These are phyloP conservation scores for Massariosphaeria phaeospora DNA, from an alignment of 495 filamentous ascomycete species.

Conservation along the genomic window DNA sequence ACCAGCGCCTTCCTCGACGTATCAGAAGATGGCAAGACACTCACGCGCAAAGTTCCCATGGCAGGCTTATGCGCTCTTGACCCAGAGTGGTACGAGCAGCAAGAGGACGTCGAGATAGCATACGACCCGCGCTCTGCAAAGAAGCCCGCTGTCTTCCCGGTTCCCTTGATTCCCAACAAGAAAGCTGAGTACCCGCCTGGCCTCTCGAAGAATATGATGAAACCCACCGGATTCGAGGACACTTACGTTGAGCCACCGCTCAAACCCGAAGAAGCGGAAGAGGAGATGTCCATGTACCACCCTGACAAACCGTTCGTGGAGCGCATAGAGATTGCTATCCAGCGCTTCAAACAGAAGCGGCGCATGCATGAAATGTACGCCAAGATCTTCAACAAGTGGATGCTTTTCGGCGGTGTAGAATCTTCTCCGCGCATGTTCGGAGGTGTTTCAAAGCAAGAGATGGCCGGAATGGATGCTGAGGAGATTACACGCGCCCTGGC, in stretches of 20 bases:
- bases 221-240: slow-evolving; percentile 51
- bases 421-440: slow-evolving; percentile 61
- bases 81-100: not conserved
- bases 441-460: slow-evolving; percentile 52
- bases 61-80: slow-evolving; percentile 12
- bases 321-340: slow-evolving; percentile 81
- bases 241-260: slow-evolving; percentile 73
- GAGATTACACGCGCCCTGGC: slow-evolving; percentile 60
- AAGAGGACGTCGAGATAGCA: slow-evolving; percentile 20
- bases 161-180: slow-evolving; percentile 9
- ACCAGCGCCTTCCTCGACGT: slow-evolving; percentile 38
- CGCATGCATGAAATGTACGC: slow-evolving; percentile 60
- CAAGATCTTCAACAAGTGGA: slow-evolving; percentile 69
- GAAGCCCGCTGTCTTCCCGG: not conserved
- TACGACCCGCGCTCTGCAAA: slow-evolving; percentile 23
- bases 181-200: slow-evolving; percentile 21
- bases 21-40: slow-evolving; percentile 31
- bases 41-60: slow-evolving; percentile 33
- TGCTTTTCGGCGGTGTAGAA: slow-evolving; percentile 79
- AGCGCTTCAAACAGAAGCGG: slow-evolving; percentile 70
- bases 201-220: slow-evolving; percentile 30
- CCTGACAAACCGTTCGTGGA: slow-evolving; percentile 36
- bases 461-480: slow-evolving; percentile 52
- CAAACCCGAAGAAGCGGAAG: slow-evolving; percentile 57
- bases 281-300: slow-evolving; percentile 49